phyloP scores from a whole-genome alignment of 257 asterid species.

The Solanum chaucha region DNA sequence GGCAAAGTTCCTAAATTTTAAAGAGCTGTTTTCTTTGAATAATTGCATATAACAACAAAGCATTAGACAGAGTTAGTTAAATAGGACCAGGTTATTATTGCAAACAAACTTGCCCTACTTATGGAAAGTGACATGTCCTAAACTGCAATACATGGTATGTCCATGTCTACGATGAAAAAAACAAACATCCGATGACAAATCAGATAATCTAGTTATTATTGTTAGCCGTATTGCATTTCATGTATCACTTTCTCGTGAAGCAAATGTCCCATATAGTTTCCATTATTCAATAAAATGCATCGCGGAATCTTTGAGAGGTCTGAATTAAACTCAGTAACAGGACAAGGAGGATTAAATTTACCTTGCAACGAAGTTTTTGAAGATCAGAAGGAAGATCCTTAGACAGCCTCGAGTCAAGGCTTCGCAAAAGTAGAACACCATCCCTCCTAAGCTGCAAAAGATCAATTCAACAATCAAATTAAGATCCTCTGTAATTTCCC shows the following conservation, averaged over 20 bases:
- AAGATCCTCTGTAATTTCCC: not conserved
- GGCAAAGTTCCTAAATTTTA: not conserved
- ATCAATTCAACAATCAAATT: not conserved
- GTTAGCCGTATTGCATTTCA: not conserved
- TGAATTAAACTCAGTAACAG: not conserved
- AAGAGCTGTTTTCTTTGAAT: not conserved
- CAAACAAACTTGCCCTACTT: not conserved
- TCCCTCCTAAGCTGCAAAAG: constrained; percentile 80
- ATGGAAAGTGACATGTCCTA: not conserved
- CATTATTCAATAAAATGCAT: not conserved
- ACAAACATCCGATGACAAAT: not conserved
- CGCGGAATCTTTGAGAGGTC: not conserved
- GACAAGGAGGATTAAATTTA: constrained; percentile 2
- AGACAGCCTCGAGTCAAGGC: constrained; percentile 88
- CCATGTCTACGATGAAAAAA: not conserved
- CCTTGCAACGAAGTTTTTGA: constrained; percentile 99
- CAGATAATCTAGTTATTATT: not conserved
- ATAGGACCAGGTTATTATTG: not conserved
- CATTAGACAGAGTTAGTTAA: not conserved
- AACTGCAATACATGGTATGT: not conserved
- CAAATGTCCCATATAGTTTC: not conserved
- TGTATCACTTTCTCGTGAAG: not conserved
- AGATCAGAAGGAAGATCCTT: constrained; percentile 95
- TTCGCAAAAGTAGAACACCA: constrained; percentile 72
- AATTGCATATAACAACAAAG: not conserved